A percentile compares a stretch with the other conserved stretches of the same genome.
These are phyloP conservation scores for Fusarium keratoplasticum DNA, from an alignment of 2,329 filamentous ascomycete species.

Conservation along the genomic window DNA sequence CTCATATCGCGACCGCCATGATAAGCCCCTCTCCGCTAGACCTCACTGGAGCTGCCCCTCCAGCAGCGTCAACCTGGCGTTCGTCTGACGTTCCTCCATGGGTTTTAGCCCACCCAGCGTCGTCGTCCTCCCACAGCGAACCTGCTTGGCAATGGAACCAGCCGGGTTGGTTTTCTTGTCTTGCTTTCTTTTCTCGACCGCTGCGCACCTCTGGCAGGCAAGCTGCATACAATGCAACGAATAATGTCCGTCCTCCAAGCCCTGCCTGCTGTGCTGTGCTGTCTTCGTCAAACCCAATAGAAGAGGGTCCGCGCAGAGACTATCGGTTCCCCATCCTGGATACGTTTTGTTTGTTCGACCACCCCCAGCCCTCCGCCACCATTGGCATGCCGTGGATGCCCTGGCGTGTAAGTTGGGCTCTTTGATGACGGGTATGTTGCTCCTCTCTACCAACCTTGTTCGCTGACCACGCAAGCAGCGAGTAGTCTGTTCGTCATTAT, in stretches of 20 bases:
- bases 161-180: not conserved
- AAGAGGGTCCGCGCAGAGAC: not conserved
- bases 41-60: not conserved
- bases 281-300: conserved; percentile 1
- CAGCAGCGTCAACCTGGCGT: conserved; percentile 31
- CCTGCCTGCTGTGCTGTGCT: conserved; percentile 5
- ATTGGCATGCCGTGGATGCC: not conserved
- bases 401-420: not conserved
- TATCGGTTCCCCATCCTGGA: not conserved
- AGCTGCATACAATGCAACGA: conserved; percentile 22
- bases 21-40: conserved; percentile 2
- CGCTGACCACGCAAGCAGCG: not conserved
- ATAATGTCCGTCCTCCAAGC: conserved; percentile 17
- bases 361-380: not conserved
- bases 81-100: conserved; percentile 26
- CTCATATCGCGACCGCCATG: not conserved
- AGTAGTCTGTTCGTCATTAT: conserved; percentile 11
- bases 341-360: not conserved
- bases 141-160: conserved; percentile 15
- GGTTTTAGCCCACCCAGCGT: not conserved
- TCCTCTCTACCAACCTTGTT: not conserved
- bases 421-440: not conserved
- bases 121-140: not conserved
- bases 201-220: conserved; percentile 17
- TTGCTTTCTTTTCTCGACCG: conserved; percentile 1